Percentiles rank a stretch among this genome's conserved stretches.
Conservation (phyloP, 345 rosid species). For the Syzygium aqueum region DNA sequence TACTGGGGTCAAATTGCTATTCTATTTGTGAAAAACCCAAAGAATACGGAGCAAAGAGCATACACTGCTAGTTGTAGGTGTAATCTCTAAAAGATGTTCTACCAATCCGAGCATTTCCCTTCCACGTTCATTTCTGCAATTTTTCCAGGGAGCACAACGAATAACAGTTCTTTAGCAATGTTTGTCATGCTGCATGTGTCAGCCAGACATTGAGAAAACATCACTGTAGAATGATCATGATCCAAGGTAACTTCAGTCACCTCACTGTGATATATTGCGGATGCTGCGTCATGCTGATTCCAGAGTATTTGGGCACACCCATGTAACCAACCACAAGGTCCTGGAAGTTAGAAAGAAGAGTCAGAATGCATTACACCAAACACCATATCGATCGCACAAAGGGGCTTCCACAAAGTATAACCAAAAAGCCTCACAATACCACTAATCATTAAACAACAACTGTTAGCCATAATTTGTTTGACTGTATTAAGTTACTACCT, state of each 20-base stretch:
- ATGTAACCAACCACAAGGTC: constrained; percentile 95
- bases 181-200: background rate
- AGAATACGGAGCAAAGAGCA: background rate
- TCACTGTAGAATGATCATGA: background rate
- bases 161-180: background rate
- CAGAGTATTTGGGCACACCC: constrained; percentile 94
- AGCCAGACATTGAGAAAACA: background rate
- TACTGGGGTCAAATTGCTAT: background rate
- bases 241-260: constrained; percentile 13
- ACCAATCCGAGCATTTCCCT: constrained; percentile 83
- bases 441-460: background rate
- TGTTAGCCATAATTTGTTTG: background rate
- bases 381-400: background rate
- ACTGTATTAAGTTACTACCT: background rate
- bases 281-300: constrained; percentile 86
- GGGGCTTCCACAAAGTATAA: background rate
- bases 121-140: constrained; percentile 73
- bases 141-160: background rate
- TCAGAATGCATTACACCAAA: constrained; percentile 1
- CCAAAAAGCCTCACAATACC: background rate
- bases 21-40: background rate
- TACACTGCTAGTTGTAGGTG: constrained; percentile 78
- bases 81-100: constrained; percentile 68
- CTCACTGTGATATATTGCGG: constrained; percentile 91
- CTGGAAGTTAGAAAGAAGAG: constrained; percentile 19